phyloP scores from a whole-genome alignment of 805 yeast species.

The Myxozyma kluyveri region DNA sequence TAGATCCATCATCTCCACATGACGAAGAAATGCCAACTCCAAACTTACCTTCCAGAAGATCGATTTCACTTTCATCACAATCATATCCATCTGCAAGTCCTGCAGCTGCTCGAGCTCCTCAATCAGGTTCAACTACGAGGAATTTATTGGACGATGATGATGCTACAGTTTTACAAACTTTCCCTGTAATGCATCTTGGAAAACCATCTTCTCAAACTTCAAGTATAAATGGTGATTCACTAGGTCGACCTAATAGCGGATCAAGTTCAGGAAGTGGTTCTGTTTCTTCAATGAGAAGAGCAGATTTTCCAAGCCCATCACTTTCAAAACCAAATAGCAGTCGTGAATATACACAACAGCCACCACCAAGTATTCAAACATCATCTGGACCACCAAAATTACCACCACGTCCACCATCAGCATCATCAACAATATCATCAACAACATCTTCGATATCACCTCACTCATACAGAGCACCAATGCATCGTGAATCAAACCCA shows the following conservation, averaged over 20 bases:
- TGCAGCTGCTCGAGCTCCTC: too few species aligned
- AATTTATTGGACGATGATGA: conserved; percentile 10
- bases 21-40: too few species aligned
- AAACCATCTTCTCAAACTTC: background rate
- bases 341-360: background rate
- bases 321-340: conserved; percentile 16
- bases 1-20: conserved; percentile 9
- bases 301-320: conserved; percentile 23
- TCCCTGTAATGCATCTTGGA: background rate
- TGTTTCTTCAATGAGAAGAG: conserved; percentile 1
- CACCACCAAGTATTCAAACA: background rate
- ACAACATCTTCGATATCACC: background rate
- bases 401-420: conserved; percentile 18
- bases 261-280: conserved; percentile 10
- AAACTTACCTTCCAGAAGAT: conserved; percentile 22
- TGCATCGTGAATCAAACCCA: too few species aligned
- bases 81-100: too few species aligned
- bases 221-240: background rate
- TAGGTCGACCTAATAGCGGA: conserved; percentile 7
- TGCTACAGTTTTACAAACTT: conserved; percentile 23
- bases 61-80: conserved; percentile 19
- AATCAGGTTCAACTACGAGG: background rate
- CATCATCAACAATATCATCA: background rate
- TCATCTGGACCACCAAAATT: conserved; percentile 10
- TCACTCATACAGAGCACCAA: too few species aligned